These are phyloP conservation scores for Hibiscus trionum DNA, from an alignment of 345 rosid genomes.

Conservation along the genomic window DNA sequence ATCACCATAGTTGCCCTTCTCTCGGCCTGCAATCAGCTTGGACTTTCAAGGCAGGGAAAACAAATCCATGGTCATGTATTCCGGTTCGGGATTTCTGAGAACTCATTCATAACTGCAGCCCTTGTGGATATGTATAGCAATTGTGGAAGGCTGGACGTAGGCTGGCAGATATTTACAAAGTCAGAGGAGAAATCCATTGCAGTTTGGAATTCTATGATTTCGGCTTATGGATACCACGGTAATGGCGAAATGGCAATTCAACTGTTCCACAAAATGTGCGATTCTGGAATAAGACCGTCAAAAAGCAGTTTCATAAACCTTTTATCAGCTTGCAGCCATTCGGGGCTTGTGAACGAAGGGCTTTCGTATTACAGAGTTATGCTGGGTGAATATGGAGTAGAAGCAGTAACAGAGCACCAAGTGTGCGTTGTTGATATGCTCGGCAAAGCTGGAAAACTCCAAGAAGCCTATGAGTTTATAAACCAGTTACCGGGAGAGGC, in stretches of 20 bases:
- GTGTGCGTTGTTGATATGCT: slow-evolving; percentile 57
- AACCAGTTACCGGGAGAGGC: slow-evolving; percentile 43
- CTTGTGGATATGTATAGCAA: slow-evolving; percentile 60
- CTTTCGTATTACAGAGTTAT: slow-evolving; percentile 32
- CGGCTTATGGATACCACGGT: slow-evolving; percentile 51
- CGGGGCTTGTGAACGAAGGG: slow-evolving; percentile 57
- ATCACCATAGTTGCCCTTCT: slow-evolving; percentile 48
- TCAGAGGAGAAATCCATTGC: slow-evolving; percentile 33
- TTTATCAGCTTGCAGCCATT: slow-evolving; percentile 60
- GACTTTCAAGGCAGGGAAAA: slow-evolving; percentile 37
- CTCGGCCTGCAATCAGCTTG: slow-evolving; percentile 49
- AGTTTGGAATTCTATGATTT: slow-evolving; percentile 56
- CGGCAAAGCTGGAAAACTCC: slow-evolving; percentile 41
- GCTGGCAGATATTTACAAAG: slow-evolving; percentile 39
- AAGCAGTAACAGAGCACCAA: slow-evolving; percentile 48
- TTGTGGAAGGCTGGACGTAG: slow-evolving; percentile 45
- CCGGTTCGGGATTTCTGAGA: slow-evolving; percentile 31
- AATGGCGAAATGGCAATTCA: slow-evolving; percentile 41
- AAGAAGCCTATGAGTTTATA: slow-evolving; percentile 40
- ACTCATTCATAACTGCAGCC: slow-evolving; percentile 37
- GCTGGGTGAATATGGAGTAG: slow-evolving; percentile 29
- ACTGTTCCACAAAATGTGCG: slow-evolving; percentile 34
- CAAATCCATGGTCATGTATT: slow-evolving; percentile 43
- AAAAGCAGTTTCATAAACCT: slow-evolving; percentile 44
- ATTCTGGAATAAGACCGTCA: slow-evolving; percentile 33